Conservation (phyloP, 192 early-diverging fungal genomes). For the Coemansia sp. region DNA sequence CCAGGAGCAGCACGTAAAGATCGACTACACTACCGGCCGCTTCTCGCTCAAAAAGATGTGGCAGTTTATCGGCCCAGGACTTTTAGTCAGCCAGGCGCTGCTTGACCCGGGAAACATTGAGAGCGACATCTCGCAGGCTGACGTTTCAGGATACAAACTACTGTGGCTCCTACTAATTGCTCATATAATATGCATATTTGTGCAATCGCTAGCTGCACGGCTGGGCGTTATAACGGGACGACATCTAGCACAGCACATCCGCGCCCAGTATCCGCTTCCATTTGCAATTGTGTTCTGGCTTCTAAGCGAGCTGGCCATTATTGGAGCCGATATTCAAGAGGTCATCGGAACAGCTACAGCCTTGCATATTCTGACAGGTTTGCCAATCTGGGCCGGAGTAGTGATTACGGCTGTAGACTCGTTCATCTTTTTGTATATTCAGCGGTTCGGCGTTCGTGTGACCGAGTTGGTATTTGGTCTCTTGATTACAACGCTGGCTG, state of each 20-base stretch:
- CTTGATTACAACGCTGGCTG: conserved; percentile 68
- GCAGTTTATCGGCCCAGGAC: conserved; percentile 64
- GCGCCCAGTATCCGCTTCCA: conserved; percentile 51
- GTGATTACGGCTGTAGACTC: conserved; percentile 81
- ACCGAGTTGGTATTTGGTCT: conserved; percentile 74
- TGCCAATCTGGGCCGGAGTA: conserved; percentile 75
- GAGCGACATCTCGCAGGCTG: conserved; percentile 64
- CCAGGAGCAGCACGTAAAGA: conserved; percentile 39
- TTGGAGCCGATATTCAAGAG: conserved; percentile 72
- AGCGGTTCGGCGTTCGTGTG: conserved; percentile 63
- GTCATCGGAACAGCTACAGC: conserved; percentile 90
- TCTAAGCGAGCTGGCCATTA: conserved; percentile 66
- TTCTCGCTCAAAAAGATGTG: conserved; percentile 62
- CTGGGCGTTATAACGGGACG: conserved; percentile 66
- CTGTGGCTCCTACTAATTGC: conserved; percentile 65
- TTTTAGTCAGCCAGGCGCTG: conserved; percentile 60
- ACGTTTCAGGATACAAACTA: conserved; percentile 61
- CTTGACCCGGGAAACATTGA: conserved; percentile 74
- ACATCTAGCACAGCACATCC: conserved; percentile 62
- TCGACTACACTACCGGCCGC: conserved; percentile 22
- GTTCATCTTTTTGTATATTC: conserved; percentile 70
- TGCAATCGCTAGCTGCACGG: conserved; percentile 62
- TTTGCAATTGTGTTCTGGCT: conserved; percentile 56
- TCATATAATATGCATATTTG: conserved; percentile 60
- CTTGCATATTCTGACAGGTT: conserved; percentile 69